Evolutionary conservation across 2,329 filamentous ascomycete species (phyloP).

Genomic region (Colletotrichum sp.): DNA sequence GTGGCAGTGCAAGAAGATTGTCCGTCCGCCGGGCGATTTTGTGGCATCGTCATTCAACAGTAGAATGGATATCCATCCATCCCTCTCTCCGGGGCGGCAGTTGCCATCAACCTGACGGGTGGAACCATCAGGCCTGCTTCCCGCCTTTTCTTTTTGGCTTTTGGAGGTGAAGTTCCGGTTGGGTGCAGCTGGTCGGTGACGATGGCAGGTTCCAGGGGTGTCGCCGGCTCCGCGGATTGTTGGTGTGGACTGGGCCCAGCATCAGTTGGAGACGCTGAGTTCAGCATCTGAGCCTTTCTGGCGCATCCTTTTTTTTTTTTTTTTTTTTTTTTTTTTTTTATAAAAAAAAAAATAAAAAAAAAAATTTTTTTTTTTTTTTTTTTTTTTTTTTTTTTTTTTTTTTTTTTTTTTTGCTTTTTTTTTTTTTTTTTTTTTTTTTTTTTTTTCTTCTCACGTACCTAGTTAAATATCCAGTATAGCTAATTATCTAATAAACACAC

Average conservation of each 20-base stretch:
- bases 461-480: too few relatives aligned
- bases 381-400: too few relatives aligned
- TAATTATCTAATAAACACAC: too few relatives aligned
- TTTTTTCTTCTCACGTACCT: too few relatives aligned
- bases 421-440: too few relatives aligned
- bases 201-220: neutral
- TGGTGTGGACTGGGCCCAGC: neutral
- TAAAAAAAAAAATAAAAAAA: too few relatives aligned
- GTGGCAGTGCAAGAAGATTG: constrained; percentile 6
- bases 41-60: neutral
- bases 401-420: too few relatives aligned
- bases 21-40: neutral
- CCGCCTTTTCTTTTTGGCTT: neutral
- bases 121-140: neutral
- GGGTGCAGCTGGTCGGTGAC: neutral
- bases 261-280: neutral
- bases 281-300: neutral
- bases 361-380: too few relatives aligned
- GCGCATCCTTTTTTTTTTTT: too few relatives aligned
- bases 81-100: neutral
- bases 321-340: too few relatives aligned
- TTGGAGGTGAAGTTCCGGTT: neutral
- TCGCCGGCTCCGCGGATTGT: neutral
- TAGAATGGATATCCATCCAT: neutral
- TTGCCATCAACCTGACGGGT: neutral